Evolutionary conservation across 768 basidiomycete genomes (phyloP), one percentile per base, ranked within the genome.

Genomic region (Mycena chlorophos): DNA sequence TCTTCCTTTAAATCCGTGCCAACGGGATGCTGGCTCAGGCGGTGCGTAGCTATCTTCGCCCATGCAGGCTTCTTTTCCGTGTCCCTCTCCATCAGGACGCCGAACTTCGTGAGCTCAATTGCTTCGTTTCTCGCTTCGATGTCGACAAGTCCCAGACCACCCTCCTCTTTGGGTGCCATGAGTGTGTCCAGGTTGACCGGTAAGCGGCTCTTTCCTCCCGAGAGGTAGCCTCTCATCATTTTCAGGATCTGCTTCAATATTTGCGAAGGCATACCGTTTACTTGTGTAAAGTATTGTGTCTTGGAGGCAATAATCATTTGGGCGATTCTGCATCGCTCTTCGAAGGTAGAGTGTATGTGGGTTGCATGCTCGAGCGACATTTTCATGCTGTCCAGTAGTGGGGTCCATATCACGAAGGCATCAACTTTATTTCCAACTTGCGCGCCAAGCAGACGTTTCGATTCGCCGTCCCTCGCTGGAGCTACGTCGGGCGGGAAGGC

Each of bases 111-210:
- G 0, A 69, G 3, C 38, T 8, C 13, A 51, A 71, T 69, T 0
- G 70, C 69, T 19, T 71, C 58, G 26, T 71, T 71, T 2, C 72
- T 23, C 0, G 62, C 50, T 27, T 53, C 14, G 0, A 74, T 43
- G 42, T 73, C 63, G 0, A 74, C 60, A 0, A 72, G 27, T 4
- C 47, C 54, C 20, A 57, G 57, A 0, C 71, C 72, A 12, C 72
- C 73, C 20, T 59, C 37, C 0, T 52, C 51, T 0, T 59, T 54
- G 0, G 64, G 64, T 0, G 49, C 42, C 4, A 46, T 51, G 0
- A 73, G 50, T 0, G 58, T 68, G 1, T 67, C 54, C 10, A 52
- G 27, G 28, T 61, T 61, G 1, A 70, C 53, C 16, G 64, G 55
- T 0, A 34, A 17, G 62, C 40, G 4, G 54, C 49, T n/a, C 40